Base-by-base conservation (phyloP, 208 protist genomes). In the Angomonas ambiguus region DNA sequence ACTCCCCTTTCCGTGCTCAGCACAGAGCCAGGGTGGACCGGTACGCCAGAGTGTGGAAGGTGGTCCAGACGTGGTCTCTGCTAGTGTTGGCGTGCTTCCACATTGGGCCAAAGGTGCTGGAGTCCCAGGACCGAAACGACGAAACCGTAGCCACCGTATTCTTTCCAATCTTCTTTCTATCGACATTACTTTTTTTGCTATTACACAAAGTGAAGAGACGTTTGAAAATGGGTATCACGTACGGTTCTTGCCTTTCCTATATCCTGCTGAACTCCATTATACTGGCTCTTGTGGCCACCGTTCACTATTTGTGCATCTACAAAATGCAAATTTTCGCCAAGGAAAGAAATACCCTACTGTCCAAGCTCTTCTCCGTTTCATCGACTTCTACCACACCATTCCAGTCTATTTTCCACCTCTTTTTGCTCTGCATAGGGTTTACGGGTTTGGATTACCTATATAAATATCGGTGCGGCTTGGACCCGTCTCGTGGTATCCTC, bases 151-250 rank as follows among this genome's bases (percentile, higher is more conserved):
- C 33, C 10, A 38, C 24, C 34, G 33, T 94, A 4, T 91, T 88
- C 49, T 82, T 94, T 31, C 85, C 85, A 0, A 71, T 83, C 33
- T 91, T 88, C 56, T 72, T 69, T 35, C 35, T 57, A 33, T 72
- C 84, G 24, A 80, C 61, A 16, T 34, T 69, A 8, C 72, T 80
- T 10, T 87, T 94, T 41, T 13, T 76, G 3, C 70, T 87, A 22
- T 30, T 83, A 0, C 85, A 94, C 71, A 90, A 87, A 73, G 74
- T 82, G 62, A 90, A 90, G 76, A 76, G 88, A n/a, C 48, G 51
- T 16, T 79, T 69, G 73, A n/a, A 69, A 0, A 60, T 94, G 1
- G 72, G 80, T 58, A 35, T 92, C 18, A 92, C 88, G 11, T 94
- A 94, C 38, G 82, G 80, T 34, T 51, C 78, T 18, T 78, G 49